A percentile compares a stretch with the other conserved stretches of the same genome.
phyloP scores from a whole-genome alignment of 75 land plant genomes.

The Sequoia sempervirens region DNA sequence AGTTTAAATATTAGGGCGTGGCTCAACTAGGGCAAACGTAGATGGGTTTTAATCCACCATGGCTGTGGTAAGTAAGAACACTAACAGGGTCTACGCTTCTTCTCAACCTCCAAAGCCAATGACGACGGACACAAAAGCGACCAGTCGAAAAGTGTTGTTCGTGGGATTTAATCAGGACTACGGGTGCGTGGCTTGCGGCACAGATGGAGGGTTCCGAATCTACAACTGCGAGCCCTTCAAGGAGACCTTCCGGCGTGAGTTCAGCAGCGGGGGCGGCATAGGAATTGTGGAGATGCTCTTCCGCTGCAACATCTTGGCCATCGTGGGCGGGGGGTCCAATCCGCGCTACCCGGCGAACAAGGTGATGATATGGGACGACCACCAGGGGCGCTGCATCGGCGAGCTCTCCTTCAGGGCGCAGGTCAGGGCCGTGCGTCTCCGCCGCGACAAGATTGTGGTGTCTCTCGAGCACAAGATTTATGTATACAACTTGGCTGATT shows the following conservation, averaged over 20 bases:
- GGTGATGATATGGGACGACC: conserved; percentile 84
- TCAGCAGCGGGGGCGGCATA: conserved; percentile 35
- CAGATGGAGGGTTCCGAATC: conserved; percentile 72
- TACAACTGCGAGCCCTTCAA: conserved; percentile 79
- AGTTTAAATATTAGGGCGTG: too few species aligned
- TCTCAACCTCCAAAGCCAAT: too few species aligned
- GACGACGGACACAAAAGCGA: too few species aligned
- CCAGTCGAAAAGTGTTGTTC: conserved; percentile 14
- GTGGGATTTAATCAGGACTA: conserved; percentile 81
- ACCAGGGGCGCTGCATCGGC: conserved; percentile 65
- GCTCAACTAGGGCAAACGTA: too few species aligned
- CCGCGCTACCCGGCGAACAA: conserved; percentile 61
- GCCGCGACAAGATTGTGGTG: conserved; percentile 56
- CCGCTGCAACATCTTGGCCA: conserved; percentile 57
- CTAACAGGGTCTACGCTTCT: too few species aligned
- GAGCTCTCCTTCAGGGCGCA: conserved; percentile 65
- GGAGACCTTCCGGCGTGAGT: conserved; percentile 55
- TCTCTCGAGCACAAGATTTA: conserved; percentile 64
- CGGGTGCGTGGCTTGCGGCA: conserved; percentile 73
- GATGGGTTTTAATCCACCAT: too few species aligned
- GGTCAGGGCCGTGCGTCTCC: conserved; percentile 47
- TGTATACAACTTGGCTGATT: conserved; percentile 61
- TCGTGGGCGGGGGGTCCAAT: conserved; percentile 62
- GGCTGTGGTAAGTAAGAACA: too few species aligned
- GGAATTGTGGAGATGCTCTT: conserved; percentile 67